phyloP scores from a whole-genome alignment of 2,329 filamentous ascomycete species.

The Lachnellula subtilissima region DNA sequence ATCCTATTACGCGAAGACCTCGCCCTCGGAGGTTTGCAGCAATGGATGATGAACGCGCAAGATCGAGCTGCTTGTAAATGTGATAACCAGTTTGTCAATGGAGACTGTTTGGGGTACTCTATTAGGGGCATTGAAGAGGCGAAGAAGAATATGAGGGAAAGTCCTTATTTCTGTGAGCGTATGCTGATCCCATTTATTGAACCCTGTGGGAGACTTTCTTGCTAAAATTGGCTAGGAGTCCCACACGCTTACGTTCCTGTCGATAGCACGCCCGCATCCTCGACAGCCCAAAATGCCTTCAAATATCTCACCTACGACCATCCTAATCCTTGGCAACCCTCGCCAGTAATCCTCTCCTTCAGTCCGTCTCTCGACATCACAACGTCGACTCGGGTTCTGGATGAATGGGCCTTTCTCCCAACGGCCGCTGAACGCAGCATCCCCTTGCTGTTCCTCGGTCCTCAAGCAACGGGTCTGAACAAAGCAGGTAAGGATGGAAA shows the following conservation, averaged over 20 bases:
- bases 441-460: slow-evolving; percentile 40
- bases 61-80: slow-evolving; percentile 34
- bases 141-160: slow-evolving; percentile 13
- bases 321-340: slow-evolving; percentile 34
- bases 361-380: slow-evolving; percentile 28
- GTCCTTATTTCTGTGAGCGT: slow-evolving; percentile 17
- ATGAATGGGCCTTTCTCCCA: slow-evolving; percentile 37
- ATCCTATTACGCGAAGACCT: slow-evolving; percentile 39
- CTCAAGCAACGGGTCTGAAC: slow-evolving; percentile 26
- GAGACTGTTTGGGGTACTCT: slow-evolving; percentile 29
- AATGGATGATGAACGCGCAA: slow-evolving; percentile 34
- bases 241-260: slow-evolving; percentile 36
- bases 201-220: not conserved
- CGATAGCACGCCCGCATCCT: slow-evolving; percentile 29
- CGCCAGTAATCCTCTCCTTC: slow-evolving; percentile 37
- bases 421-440: slow-evolving; percentile 33
- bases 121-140: slow-evolving; percentile 23
- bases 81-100: slow-evolving; percentile 36
- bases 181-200: not conserved
- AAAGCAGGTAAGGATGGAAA: slow-evolving; percentile 6
- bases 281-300: slow-evolving; percentile 29
- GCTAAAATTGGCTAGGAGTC: slow-evolving; percentile 23
- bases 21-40: slow-evolving; percentile 35
- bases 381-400: slow-evolving; percentile 32
- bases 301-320: slow-evolving; percentile 27